A percentile compares a stretch with the other conserved stretches of the same genome.
These are phyloP conservation scores for Penicillium bovifimosum DNA, from an alignment of 495 filamentous ascomycete species.

Conservation along the genomic window DNA sequence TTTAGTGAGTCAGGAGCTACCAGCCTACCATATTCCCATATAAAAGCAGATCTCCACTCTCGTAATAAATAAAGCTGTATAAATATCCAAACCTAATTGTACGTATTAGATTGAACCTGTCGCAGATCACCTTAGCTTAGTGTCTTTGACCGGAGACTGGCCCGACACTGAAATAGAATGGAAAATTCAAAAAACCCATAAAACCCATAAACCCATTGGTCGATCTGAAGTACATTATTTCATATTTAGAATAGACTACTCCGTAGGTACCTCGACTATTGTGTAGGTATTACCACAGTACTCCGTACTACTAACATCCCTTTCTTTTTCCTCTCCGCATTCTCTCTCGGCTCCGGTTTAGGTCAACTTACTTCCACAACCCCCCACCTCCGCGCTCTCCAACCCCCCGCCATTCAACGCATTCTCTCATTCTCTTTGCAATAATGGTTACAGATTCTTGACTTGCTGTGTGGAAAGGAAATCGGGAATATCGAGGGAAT, in stretches of 20 bases:
- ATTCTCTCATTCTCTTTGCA: neutral
- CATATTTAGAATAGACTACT: too few relatives aligned
- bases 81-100: too few relatives aligned
- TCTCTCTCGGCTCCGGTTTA: slow-evolving; percentile 17
- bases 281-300: neutral
- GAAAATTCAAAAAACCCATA: too few relatives aligned
- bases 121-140: slow-evolving; percentile 6
- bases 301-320: too few relatives aligned
- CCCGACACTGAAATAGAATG: slow-evolving; percentile 7
- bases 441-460: neutral
- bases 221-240: too few relatives aligned
- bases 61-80: too few relatives aligned
- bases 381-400: neutral
- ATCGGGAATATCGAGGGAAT: neutral
- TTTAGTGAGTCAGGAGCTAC: too few relatives aligned
- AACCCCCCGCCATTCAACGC: neutral
- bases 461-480: neutral
- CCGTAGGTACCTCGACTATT: too few relatives aligned
- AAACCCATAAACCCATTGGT: too few relatives aligned
- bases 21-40: neutral
- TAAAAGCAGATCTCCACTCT: too few relatives aligned
- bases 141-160: slow-evolving; percentile 4
- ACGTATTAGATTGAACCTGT: slow-evolving; percentile 8
- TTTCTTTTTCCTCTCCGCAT: slow-evolving; percentile 23
- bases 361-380: slow-evolving; percentile 15